These are phyloP conservation scores for Ophiostoma australiae DNA, from an alignment of 2,329 filamentous ascomycete species.

Conservation along the genomic window DNA sequence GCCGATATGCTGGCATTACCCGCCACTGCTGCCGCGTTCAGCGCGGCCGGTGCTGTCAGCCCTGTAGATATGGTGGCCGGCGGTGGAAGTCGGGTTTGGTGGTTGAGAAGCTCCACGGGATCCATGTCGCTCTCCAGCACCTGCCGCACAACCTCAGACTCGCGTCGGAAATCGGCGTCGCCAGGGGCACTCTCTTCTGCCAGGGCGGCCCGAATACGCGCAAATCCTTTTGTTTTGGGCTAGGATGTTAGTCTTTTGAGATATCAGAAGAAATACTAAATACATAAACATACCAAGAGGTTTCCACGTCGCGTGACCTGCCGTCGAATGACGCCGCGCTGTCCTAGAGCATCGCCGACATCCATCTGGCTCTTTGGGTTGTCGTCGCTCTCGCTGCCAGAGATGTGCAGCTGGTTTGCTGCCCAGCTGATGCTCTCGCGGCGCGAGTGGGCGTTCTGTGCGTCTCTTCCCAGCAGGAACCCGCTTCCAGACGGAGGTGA, in stretches of 20 bases:
- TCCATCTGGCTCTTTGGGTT: slow-evolving; percentile 47
- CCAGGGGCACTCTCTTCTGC: slow-evolving; percentile 82
- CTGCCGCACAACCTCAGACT: slow-evolving; percentile 93
- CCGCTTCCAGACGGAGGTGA: slow-evolving; percentile 58
- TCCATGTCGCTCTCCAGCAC: slow-evolving; percentile 83
- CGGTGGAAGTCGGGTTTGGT: slow-evolving; percentile 17
- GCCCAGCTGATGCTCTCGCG: slow-evolving; percentile 88
- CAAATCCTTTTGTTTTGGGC: slow-evolving; percentile 94
- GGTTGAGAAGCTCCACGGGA: slow-evolving; percentile 38
- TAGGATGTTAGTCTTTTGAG: slow-evolving; percentile 43
- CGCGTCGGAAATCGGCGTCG: slow-evolving; percentile 81
- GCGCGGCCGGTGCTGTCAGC: background rate
- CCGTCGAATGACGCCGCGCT: slow-evolving; percentile 72
- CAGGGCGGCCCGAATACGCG: slow-evolving; percentile 82
- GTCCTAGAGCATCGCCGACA: slow-evolving; percentile 44
- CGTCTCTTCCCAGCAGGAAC: slow-evolving; percentile 29
- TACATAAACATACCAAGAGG: slow-evolving; percentile 47
- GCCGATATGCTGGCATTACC: slow-evolving; percentile 29
- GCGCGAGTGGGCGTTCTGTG: slow-evolving; percentile 47
- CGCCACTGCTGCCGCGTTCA: background rate
- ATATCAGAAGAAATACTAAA: too few relatives aligned
- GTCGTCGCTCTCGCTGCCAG: slow-evolving; percentile 75
- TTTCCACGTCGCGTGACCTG: slow-evolving; percentile 84
- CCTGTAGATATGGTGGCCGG: slow-evolving; percentile 27
- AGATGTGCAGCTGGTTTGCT: slow-evolving; percentile 80